Conservation (phyloP, 106 monocot species). For the Dendrobium officinale region DNA sequence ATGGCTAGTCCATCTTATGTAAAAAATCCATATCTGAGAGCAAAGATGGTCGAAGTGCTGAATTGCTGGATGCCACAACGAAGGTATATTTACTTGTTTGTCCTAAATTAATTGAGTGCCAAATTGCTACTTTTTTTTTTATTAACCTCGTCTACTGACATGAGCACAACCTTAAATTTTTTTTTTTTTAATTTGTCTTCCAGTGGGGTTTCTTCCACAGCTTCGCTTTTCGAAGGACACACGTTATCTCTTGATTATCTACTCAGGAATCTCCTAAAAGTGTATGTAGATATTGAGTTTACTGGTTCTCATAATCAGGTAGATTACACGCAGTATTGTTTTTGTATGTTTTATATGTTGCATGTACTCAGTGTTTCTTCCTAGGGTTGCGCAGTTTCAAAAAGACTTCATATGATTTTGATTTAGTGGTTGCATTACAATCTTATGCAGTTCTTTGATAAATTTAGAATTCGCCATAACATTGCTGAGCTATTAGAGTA, state of each 20-base stretch:
- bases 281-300: constrained; percentile 99
- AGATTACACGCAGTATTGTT: constrained; percentile 1
- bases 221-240: constrained; percentile 92
- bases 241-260: constrained; percentile 78
- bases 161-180: not conserved
- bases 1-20: constrained; percentile 88
- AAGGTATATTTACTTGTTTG: constrained; percentile 36
- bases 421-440: not conserved
- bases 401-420: not conserved
- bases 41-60: constrained; percentile 99
- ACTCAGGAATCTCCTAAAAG: constrained; percentile 83
- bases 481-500: constrained; percentile 96
- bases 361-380: not conserved
- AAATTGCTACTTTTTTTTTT: not conserved
- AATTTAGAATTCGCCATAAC: constrained; percentile 93
- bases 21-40: constrained; percentile 90
- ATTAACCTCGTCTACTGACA: not conserved
- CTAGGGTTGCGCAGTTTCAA: not conserved
- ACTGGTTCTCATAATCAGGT: constrained; percentile 98
- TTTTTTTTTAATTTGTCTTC: constrained; percentile 5
- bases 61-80: constrained; percentile 91
- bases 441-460: constrained; percentile 92
- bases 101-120: not conserved
- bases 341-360: not conserved
- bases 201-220: constrained; percentile 68